Base-by-base conservation (phyloP, 2,329 filamentous ascomycete genomes). In the Dothidotthia symphoricarpi region DNA sequence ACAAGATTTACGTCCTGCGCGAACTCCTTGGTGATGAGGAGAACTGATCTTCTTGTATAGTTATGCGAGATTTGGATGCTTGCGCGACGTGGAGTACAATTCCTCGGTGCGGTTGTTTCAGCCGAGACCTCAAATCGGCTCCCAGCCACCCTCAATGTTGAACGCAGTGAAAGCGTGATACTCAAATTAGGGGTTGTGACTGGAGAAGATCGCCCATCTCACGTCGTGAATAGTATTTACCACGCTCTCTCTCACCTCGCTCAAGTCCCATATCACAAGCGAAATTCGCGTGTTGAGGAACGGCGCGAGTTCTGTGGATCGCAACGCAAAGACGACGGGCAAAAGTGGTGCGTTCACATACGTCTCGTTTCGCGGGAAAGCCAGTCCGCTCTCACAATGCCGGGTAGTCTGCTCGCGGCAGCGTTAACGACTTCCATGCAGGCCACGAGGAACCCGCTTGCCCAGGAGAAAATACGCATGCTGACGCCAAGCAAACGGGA, bases 341-440 rank as follows among this genome's bases (percentile, higher is more conserved):
- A 39, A 27, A 10, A 32, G 9, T 19, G 14, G 11, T 19, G 36
- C 27, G 5, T 28, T 28, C 12, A 29, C 30, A 22, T 39, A 39
- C 6, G 36, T 39, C 28, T 39, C 28, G 28, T 39, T 39, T 12
- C 28, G 36, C 8, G 36, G 36, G 17, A 39, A 39, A 12, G 32
- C 29, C 8, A 39, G 16, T 39, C 36, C 8, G 32, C 36, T 19
- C 28, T 29, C 22, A 39, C 24, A 11, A 32, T 16, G 9, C 36
- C 36, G 6, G 28, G 16, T 4, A 6, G 5, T 27, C 12, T 11
- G 13, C 13, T 14, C 13, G 11, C 11, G 11, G 13, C 25, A n/a
- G 25, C 11, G 12, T 14, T 6, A 27, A 14, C 11, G 25, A 12
- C 13, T n/a, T 14, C 13, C 12, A 14, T 27, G 13, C 12, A 27